Base-by-base conservation (phyloP, 805 yeast species). In the Sungouiozyma intestinalis region DNA sequence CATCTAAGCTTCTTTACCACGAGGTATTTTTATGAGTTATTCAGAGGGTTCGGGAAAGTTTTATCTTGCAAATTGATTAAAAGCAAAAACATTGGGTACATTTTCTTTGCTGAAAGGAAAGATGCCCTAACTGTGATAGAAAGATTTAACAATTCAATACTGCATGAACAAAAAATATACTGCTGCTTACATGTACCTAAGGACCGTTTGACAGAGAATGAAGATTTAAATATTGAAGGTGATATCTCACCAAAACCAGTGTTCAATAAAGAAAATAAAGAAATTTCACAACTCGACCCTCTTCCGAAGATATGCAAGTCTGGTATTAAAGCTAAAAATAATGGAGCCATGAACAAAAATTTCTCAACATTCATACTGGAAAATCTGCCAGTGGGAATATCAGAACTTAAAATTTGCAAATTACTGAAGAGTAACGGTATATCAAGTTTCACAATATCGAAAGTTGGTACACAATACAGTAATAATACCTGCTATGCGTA, bases 11-110 rank as follows among this genome's bases (percentile, higher is more conserved):
- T 32, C 4, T 48, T 67, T 29, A 65, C 77, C 0, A 67, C 73
- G 19, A 64, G 69, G 39, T 57, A 52, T 5, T 73, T 75, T 48
- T 75, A 70, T 54, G 76, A 72, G 42, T 63, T 66, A 7, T 76
- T 76, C 50, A 72, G 66, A 45, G 52, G 52, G 1, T 71, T 62
- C 55, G 79, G 78, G 18, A 68, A 65, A 39, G 62, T 69, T 5
- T 43, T 68, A 3, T 68, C 73, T 4, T 68, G 73, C 38, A 69
- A 68, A 42, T 41, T 68, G 33, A 65, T 66, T 39, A 43, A 53
- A 35, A 50, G 52, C 8, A 68, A 68, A 47, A 55, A 55, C 34
- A 66, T 67, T 39, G 74, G 72, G 0, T 69, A 67, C 40, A 56
- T 69, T 16, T 60, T 64, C 31, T 69, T 68, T 45, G 61, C 60